Base-by-base conservation (phyloP, 23 red algal species). In the Gracilaria domingensis region DNA sequence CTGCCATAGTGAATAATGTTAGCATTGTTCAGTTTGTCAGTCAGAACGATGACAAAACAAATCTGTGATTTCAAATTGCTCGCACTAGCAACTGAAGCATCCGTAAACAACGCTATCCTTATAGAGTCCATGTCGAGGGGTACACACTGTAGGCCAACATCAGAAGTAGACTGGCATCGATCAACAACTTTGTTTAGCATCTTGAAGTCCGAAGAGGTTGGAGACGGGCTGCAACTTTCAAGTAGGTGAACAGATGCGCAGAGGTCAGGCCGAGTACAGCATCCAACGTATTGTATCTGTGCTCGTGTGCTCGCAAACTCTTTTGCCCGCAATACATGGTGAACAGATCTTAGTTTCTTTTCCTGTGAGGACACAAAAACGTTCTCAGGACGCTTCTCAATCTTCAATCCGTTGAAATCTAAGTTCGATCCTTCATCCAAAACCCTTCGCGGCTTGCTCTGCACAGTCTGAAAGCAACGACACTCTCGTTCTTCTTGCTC, bases 1-100 rank as follows among this genome's bases (percentile, higher is more conserved):
- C 86, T 66, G 23, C 86, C 69, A 51, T 80, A 80, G 36, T 89
- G 86, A 3, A 89, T 14, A 39, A 85, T 47, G 56, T 85, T 85
- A 28, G 34, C 58, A 11, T 71, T 44, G 9, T 32, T 30, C 12
- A 40, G 7, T 9, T 49, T 70, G 11, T 85, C 82, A 4, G 45
- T 59, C 36, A 67, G 1, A 12, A 85, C 0, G 0, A 85, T 9
- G 11, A 85, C 82, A 37, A 50, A 85, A 17, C 60, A 7, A 14
- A 85, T 7, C 17, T 85, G 59, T 13, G 32, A 69, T 23, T 51
- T 70, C 3, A 69, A 21, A 24, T 85, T n/a, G 3, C 0, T 59
- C 25, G 82, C 9, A 34, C 45, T 85, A 12, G 58, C 59, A 53
- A 85, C 69, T 5, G 59, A 85, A 5, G 82, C 58, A 12, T 69